Conservation (phyloP, 1,139 yeast species). For the Magnusiomyces sp. region DNA sequence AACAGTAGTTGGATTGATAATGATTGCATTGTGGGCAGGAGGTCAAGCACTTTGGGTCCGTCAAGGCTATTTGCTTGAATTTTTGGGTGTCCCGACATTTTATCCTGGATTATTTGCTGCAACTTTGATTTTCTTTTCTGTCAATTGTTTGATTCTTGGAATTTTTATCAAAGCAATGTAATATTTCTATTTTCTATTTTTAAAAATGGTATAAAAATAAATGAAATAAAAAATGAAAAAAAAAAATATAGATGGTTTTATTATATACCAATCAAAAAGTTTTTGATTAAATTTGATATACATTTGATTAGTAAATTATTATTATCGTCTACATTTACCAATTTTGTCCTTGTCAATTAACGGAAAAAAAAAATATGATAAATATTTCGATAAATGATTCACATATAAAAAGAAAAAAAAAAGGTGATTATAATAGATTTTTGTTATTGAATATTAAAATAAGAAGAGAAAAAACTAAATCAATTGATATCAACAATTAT, state of each 20-base stretch:
- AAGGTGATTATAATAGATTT: background rate
- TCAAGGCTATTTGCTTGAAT: conserved; percentile 74
- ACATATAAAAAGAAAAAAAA: background rate
- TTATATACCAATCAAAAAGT: too few relatives aligned
- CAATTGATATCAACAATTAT: too few relatives aligned
- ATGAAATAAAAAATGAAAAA: background rate
- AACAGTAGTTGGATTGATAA: conserved; percentile 19
- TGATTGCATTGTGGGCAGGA: conserved; percentile 51
- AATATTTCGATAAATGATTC: background rate
- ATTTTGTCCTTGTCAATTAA: background rate
- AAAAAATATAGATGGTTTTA: too few relatives aligned
- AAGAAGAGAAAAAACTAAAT: too few relatives aligned
- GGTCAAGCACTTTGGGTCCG: conserved; percentile 75
- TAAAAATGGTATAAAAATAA: background rate
- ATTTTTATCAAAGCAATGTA: conserved; percentile 43
- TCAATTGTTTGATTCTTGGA: conserved; percentile 58
- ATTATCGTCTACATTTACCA: too few relatives aligned
- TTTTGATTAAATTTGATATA: background rate
- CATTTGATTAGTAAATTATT: too few relatives aligned
- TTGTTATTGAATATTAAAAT: background rate
- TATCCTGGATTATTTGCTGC: conserved; percentile 53
- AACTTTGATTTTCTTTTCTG: conserved; percentile 56
- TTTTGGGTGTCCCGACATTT: conserved; percentile 61
- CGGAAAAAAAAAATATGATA: background rate
- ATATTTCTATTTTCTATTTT: too few relatives aligned